Conservation (phyloP, 2,329 filamentous ascomycete species). For the Amauroascus verrucosus region DNA sequence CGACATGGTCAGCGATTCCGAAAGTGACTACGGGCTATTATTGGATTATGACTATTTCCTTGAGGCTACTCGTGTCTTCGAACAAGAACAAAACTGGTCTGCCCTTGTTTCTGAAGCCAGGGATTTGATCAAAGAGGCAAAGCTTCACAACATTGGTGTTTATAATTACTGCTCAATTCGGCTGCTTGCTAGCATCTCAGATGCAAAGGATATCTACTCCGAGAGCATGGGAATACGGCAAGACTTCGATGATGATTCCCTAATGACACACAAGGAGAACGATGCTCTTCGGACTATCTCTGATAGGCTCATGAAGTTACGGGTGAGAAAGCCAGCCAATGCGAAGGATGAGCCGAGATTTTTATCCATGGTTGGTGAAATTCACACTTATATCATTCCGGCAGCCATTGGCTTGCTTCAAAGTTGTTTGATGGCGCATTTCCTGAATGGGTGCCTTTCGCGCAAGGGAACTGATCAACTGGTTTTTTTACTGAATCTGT, state of each 20-base stretch:
- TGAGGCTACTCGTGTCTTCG: conserved; percentile 8
- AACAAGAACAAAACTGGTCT: conserved; percentile 13
- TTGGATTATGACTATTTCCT: conserved; percentile 8
- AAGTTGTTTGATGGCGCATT: conserved; percentile 16
- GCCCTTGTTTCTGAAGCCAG: conserved; percentile 12
- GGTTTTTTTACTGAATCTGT: conserved; percentile 4
- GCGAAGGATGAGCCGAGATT: not conserved
- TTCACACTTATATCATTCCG: conserved; percentile 11
- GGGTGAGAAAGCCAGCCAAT: not conserved
- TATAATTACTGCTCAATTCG: conserved; percentile 2
- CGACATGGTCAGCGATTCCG: not conserved
- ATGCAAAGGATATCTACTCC: conserved; percentile 9
- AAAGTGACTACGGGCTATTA: not conserved
- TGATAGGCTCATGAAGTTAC: not conserved
- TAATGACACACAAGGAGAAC: not conserved
- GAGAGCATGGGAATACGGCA: conserved; percentile 5
- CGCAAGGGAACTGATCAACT: conserved; percentile 13
- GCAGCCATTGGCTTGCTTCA: conserved; percentile 12
- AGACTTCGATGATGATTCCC: not conserved
- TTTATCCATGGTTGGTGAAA: conserved; percentile 2
- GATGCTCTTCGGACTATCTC: not conserved
- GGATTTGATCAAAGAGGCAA: conserved; percentile 3
- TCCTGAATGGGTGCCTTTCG: conserved; percentile 4
- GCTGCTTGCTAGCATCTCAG: conserved; percentile 10
- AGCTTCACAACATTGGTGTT: not conserved